A percentile compares a stretch with the other conserved stretches of the same genome.
These are phyloP conservation scores for Suillus weaverae DNA, from an alignment of 768 basidiomycete genomes.

Conservation along the genomic window DNA sequence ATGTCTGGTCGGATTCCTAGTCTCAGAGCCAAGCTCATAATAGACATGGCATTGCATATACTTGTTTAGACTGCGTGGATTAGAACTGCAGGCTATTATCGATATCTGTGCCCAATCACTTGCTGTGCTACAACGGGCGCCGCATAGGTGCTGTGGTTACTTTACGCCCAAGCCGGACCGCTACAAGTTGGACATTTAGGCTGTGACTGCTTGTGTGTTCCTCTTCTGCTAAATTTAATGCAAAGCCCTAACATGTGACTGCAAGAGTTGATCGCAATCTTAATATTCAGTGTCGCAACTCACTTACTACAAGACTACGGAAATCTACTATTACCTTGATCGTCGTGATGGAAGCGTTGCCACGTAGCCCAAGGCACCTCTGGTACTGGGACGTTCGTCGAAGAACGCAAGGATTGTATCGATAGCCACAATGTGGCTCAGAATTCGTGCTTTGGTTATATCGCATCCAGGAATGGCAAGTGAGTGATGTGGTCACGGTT, in stretches of 20 bases:
- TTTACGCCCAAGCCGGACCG: not conserved
- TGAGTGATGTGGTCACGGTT: slow-evolving; percentile 20
- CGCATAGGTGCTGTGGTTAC: not conserved
- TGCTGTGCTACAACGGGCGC: not conserved
- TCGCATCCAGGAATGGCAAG: slow-evolving; percentile 13
- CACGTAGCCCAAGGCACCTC: not conserved
- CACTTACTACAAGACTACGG: not conserved
- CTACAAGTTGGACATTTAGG: not conserved
- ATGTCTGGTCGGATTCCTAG: slow-evolving; percentile 89
- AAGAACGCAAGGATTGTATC: not conserved
- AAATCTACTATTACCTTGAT: not conserved
- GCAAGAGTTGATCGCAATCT: not conserved
- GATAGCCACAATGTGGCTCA: not conserved
- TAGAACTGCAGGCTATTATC: not conserved
- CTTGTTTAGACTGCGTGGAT: slow-evolving; percentile 3
- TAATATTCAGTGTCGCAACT: not conserved
- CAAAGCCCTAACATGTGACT: not conserved
- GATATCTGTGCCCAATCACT: not conserved
- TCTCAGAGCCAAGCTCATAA: slow-evolving; percentile 59
- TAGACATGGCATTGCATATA: slow-evolving; percentile 4
- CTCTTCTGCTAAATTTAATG: not conserved
- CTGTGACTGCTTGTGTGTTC: not conserved
- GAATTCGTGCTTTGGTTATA: not conserved
- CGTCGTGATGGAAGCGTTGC: not conserved
- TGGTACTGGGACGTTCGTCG: not conserved